phyloP scores from a whole-genome alignment of 345 rosid genomes.

The Orychophragmus violaceus region DNA sequence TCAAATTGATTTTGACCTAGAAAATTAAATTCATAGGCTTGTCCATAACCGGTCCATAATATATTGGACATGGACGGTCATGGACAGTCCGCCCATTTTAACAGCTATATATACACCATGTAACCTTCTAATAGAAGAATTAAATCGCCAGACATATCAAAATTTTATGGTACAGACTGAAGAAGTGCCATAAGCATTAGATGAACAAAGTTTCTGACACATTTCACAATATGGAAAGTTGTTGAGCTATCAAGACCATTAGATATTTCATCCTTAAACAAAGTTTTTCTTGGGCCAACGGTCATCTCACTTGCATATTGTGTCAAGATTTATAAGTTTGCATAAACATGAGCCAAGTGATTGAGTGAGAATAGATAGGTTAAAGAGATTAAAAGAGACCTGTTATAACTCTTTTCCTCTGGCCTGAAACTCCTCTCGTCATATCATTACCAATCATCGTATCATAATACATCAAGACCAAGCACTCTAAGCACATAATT shows the following conservation, averaged over 20 bases:
- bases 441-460: slow-evolving; percentile 85
- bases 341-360: not conserved
- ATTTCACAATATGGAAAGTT: slow-evolving; percentile 80
- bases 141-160: slow-evolving; percentile 82
- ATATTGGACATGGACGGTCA: too few relatives aligned
- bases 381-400: slow-evolving; percentile 43
- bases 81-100: too few relatives aligned
- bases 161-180: slow-evolving; percentile 96
- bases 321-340: not conserved
- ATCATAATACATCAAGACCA: slow-evolving; percentile 75
- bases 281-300: slow-evolving; percentile 87
- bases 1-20: too few relatives aligned
- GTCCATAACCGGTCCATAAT: too few relatives aligned
- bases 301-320: slow-evolving; percentile 84
- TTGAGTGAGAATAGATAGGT: not conserved
- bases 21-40: too few relatives aligned
- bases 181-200: slow-evolving; percentile 90
- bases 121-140: slow-evolving; percentile 77
- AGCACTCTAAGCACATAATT: slow-evolving; percentile 79
- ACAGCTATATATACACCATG: too few relatives aligned
- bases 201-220: slow-evolving; percentile 77
- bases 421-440: slow-evolving; percentile 30
- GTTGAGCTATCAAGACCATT: slow-evolving; percentile 97
- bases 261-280: slow-evolving; percentile 97
- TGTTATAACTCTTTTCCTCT: slow-evolving; percentile 86